Evolutionary conservation across 306 rosid genomes (phyloP), one percentile per base, ranked within the genome.

Genomic region (Trifolium fragiferum): DNA sequence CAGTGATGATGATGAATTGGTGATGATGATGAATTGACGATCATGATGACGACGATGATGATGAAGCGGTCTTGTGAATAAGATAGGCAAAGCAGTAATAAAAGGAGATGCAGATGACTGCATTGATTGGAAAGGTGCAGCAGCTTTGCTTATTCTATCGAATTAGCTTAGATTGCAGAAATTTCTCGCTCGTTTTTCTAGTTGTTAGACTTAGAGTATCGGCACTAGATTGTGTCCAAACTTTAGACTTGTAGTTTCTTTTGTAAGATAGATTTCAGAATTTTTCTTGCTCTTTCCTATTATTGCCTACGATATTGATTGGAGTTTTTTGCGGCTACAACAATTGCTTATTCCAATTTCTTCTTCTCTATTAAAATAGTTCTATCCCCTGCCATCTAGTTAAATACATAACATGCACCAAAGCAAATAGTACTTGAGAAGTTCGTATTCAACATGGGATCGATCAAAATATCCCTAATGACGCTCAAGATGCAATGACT

Each of bases 41-140:
- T 23, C 87, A 75, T n/a, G 50, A 18, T 18, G 50, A 18, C 2
- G 25, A 16, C 6, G 50, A 4, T 12, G 54, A 44, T 14, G 81
- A 57, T 57, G 37, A 58, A 1, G 76, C 71, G 6, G 66, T 66
- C 40, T 60, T 59, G 72, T 70, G 63, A 57, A 84, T 50, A 80
- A 75, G 78, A 60, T 66, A 50, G 85, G 77, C 20, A 75, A 50
- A 30, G 72, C 66, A 19, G 70, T 64, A 43, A 47, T 62, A 19
- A 71, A 82, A 40, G 79, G 68, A 68, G 85, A 74, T 49, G 83
- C 72, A 12, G 55, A 54, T 18, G 72, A 61, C 11, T 64, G 67
- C 83, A 81, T 71, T 49, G 90, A 80, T 61, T 74, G 77, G 44
- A 81, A 82, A 80, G 87, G 89, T 64, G 90, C 82, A 64, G 86